These are phyloP conservation scores for Corchorus olitorius DNA, from an alignment of 345 rosid species.

Conservation along the genomic window DNA sequence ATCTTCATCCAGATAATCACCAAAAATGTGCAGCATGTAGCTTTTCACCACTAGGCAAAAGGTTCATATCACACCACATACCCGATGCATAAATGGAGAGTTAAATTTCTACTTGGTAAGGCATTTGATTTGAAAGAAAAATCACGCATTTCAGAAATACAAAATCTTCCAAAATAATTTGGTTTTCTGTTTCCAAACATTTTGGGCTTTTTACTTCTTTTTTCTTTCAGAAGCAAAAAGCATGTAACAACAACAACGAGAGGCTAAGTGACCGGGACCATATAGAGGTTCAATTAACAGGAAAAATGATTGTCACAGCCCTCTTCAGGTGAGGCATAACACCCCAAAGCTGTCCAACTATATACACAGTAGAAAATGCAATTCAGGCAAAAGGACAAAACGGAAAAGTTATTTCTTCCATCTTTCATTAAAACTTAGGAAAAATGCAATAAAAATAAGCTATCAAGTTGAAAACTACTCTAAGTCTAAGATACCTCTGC, in stretches of 20 bases:
- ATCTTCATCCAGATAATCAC: not conserved
- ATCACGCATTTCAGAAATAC: not conserved
- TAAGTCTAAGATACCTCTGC: conserved; percentile 65
- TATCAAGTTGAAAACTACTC: not conserved
- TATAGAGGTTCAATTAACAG: not conserved
- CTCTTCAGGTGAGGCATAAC: not conserved
- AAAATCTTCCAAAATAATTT: not conserved
- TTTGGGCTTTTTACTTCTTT: not conserved
- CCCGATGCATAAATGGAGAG: not conserved
- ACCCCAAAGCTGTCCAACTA: not conserved
- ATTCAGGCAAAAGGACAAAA: not conserved
- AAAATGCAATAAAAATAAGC: not conserved
- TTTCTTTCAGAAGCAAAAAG: not conserved
- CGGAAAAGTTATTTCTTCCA: not conserved
- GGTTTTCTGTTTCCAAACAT: not conserved
- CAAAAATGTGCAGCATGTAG: not conserved
- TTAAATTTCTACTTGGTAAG: not conserved
- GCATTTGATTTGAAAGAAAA: not conserved
- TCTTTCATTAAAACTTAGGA: not conserved
- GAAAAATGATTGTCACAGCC: not conserved
- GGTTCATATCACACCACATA: not conserved
- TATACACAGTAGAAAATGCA: not conserved
- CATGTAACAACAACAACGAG: not conserved
- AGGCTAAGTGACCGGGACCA: not conserved
- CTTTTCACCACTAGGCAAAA: not conserved